phyloP scores from a whole-genome alignment of 1,284 basidiomycete genomes.

The Ustilago vetiveriae region DNA sequence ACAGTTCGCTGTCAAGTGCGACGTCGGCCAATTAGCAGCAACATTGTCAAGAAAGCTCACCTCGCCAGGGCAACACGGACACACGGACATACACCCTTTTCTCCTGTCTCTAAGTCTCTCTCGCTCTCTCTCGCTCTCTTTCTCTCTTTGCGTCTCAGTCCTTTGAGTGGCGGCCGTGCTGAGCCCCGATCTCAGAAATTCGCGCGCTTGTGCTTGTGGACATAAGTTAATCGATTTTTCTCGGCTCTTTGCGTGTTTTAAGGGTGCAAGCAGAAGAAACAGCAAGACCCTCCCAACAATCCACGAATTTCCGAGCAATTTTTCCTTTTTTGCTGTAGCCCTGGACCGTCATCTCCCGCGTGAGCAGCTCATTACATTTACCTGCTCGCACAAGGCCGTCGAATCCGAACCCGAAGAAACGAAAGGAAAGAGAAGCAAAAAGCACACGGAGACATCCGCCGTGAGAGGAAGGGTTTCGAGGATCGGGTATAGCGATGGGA shows the following conservation, averaged over 20 bases:
- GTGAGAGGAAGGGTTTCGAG: conserved; percentile 3
- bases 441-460: conserved; percentile 27
- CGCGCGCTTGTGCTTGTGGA: not conserved
- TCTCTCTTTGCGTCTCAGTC: not conserved
- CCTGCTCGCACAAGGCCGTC: conserved; percentile 17
- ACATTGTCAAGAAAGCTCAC: not conserved
- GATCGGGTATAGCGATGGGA: too few relatives aligned
- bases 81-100: not conserved
- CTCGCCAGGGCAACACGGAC: not conserved
- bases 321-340: not conserved
- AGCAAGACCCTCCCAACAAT: not conserved
- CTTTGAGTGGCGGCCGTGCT: not conserved
- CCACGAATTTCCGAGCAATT: not conserved
- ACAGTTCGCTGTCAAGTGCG: too few relatives aligned
- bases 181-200: conserved; percentile 6
- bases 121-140: not conserved
- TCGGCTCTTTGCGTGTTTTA: not conserved
- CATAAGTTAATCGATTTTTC: conserved; percentile 9
- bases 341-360: not conserved
- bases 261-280: conserved; percentile 4
- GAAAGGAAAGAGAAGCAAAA: too few relatives aligned
- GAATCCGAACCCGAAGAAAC: conserved; percentile 39
- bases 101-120: too few relatives aligned
- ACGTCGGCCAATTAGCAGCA: conserved; percentile 18
- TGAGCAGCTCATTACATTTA: too few relatives aligned